Evolutionary conservation across 306 rosid species (phyloP), one percentile per base, ranked within the genome.

Genomic region (Fragaria vesca): DNA sequence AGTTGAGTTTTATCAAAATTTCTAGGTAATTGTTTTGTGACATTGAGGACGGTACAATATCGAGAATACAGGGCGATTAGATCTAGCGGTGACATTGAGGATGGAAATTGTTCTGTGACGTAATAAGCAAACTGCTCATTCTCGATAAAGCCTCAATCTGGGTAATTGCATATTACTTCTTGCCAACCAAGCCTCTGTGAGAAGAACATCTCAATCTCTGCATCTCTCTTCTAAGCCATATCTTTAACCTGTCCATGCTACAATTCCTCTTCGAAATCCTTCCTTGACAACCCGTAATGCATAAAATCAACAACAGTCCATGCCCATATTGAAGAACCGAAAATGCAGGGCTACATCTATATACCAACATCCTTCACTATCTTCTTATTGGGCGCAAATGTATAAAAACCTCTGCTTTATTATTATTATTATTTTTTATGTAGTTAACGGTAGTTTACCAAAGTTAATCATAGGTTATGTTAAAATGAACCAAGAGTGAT

Each of bases 141-240:
- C 28, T 28, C 28, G 28, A 28, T 28, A 28, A 28, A 28, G 28
- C 28, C 28, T 28, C 28, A 28, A 28, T 28, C 28, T 28, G 28
- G 28, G 28, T 28, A 28, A 28, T 17, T 55, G 43, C 77, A 73
- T 67, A 21, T 55, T 21, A 13, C 67, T 10, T 54, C 50, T 30
- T 73, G 52, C 40, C 77, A 73, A 8, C 77, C 77, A 38, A 21
- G 77, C 38, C 16, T n/a, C 77, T 55, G 15, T 57, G 17, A 55
- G 77, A 9, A 73, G 21, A 12, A 2, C 77, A 6, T 57, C 77
- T 73, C 77, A 57, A 21, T 55, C 67, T 55, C 52, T 13, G 36
- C 26, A 13, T 20, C 5, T 38, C 67, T n/a, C 66, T 40, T 26
- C 76, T 36, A 72, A n/a, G 3, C 66, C 8, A 13, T 38, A 2